Conservation (phyloP, 345 rosid genomes). For the Ceriops decandra region DNA sequence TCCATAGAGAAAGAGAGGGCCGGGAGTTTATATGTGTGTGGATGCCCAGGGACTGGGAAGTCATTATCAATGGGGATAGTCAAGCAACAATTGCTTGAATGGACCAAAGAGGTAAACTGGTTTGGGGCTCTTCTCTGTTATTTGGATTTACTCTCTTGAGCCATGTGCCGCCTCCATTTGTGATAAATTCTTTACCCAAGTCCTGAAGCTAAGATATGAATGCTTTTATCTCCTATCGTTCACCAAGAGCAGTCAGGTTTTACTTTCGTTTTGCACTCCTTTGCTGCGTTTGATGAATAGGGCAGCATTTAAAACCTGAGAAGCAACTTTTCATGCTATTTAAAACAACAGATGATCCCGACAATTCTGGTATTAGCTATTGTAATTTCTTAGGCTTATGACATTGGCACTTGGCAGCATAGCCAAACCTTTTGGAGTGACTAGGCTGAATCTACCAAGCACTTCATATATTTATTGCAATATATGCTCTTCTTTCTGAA, state of each 20-base stretch:
- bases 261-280: not conserved
- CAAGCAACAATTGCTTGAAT: constrained; percentile 45
- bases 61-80: constrained; percentile 75
- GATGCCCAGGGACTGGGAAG: constrained; percentile 91
- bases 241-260: not conserved
- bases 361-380: not conserved
- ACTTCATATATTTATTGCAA: not conserved
- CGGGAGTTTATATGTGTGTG: constrained; percentile 75
- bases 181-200: not conserved
- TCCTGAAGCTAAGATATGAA: not conserved
- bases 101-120: constrained; percentile 53
- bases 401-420: too few relatives aligned
- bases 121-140: not conserved
- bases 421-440: not conserved
- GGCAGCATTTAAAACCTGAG: not conserved
- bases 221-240: not conserved
- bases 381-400: too few relatives aligned
- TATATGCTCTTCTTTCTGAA: not conserved
- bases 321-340: not conserved
- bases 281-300: not conserved
- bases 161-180: not conserved
- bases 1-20: constrained; percentile 58
- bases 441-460: not conserved
- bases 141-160: not conserved
- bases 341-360: not conserved